Evolutionary conservation across 306 rosid genomes (phyloP).

Genomic region (Glycyrrhiza uralensis): DNA sequence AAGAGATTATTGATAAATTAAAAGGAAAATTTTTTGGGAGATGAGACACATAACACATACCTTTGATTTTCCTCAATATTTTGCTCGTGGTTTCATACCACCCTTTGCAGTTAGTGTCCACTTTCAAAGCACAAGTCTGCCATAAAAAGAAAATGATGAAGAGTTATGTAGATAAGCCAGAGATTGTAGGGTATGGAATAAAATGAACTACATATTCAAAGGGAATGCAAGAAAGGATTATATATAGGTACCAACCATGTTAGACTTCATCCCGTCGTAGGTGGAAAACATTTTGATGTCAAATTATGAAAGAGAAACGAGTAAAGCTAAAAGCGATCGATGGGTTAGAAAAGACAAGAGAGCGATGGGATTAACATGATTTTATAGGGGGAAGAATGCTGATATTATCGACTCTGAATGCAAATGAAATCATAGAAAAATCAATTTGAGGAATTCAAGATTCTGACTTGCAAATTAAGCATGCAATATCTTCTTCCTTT

Average conservation of each 20-base stretch:
- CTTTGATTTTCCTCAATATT: constrained; percentile 8
- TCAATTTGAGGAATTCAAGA: no score
- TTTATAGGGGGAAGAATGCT: no score
- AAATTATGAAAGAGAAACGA: neutral
- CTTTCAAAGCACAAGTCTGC: constrained; percentile 25
- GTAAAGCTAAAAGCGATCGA: no score
- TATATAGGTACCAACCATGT: neutral
- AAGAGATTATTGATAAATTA: no score
- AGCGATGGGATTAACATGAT: neutral
- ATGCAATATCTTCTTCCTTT: no score
- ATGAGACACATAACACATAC: no score
- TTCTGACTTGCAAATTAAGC: no score
- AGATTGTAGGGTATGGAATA: neutral
- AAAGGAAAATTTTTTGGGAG: no score
- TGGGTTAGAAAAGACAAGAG: neutral
- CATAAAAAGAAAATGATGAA: neutral
- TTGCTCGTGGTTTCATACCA: constrained; percentile 6
- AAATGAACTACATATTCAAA: neutral
- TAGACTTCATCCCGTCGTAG: neutral
- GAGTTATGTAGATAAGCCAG: neutral
- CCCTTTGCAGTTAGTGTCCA: neutral
- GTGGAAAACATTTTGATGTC: neutral
- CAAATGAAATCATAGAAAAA: no score
- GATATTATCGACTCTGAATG: no score
- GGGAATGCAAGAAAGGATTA: neutral